Conservation (phyloP, 345 rosid genomes). For the Combretum micranthum region DNA sequence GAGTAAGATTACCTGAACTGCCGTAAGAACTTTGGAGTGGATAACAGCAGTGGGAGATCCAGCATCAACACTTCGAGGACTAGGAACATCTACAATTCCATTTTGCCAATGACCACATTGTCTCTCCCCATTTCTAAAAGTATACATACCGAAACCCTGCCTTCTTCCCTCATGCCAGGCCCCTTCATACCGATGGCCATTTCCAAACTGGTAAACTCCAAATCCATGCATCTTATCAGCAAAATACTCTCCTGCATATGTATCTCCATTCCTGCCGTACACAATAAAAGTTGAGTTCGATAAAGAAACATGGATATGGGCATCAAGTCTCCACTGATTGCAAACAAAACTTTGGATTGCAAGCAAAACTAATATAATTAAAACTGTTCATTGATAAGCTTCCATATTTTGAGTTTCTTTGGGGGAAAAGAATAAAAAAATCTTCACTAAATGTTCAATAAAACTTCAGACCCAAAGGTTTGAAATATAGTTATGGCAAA, state of each 20-base stretch:
- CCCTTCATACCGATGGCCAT: constrained; percentile 74
- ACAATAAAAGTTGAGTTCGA: background rate
- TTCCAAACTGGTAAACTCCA: constrained; percentile 70
- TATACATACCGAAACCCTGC: constrained; percentile 81
- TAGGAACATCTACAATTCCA: constrained; percentile 29
- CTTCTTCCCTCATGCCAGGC: constrained; percentile 93
- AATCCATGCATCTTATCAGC: constrained; percentile 83
- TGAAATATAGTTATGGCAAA: background rate
- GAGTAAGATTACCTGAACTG: constrained; percentile 33
- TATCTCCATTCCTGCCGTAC: constrained; percentile 49
- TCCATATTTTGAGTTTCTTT: too few relatives aligned
- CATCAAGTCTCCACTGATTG: background rate
- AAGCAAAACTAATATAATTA: background rate
- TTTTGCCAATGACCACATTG: constrained; percentile 79
- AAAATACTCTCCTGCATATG: constrained; percentile 76
- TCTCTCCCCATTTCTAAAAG: constrained; percentile 69
- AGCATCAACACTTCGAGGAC: constrained; percentile 15
- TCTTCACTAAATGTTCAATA: background rate
- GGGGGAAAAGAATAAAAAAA: too few relatives aligned
- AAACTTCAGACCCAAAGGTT: background rate
- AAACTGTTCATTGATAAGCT: background rate
- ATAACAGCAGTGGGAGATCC: constrained; percentile 20
- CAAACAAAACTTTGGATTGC: background rate
- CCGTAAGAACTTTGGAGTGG: constrained; percentile 30
- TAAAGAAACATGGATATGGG: background rate